These are phyloP conservation scores for Inga oerstediana DNA, from an alignment of 306 rosid species.

Conservation along the genomic window DNA sequence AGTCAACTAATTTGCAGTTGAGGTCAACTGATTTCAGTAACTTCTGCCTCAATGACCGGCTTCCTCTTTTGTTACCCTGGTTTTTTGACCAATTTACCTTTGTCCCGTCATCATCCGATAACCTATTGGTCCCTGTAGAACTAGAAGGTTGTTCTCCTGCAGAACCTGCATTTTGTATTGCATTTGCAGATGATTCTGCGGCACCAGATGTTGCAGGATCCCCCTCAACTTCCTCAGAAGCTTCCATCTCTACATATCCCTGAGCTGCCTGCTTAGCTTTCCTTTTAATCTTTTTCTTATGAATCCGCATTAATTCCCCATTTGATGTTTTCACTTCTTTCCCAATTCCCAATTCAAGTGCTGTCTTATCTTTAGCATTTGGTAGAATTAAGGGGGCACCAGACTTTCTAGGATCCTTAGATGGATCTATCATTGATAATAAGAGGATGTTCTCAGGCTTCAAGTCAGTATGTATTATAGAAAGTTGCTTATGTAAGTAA, in stretches of 20 bases:
- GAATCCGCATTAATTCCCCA: conserved; percentile 78
- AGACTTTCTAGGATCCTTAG: conserved; percentile 82
- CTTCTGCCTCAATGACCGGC: conserved; percentile 70
- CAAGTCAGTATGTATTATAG: conserved; percentile 95
- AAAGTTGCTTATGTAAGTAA: conserved; percentile 90
- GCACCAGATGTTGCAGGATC: conserved; percentile 53
- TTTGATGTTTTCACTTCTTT: conserved; percentile 62
- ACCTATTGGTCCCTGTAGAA: conserved; percentile 49
- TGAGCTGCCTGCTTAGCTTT: conserved; percentile 96
- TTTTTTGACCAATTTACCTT: conserved; percentile 38
- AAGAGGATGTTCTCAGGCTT: conserved; percentile 90
- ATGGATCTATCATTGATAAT: conserved; percentile 72
- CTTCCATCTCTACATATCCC: conserved; percentile 73
- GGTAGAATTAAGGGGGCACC: conserved; percentile 72
- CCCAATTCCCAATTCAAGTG: conserved; percentile 48
- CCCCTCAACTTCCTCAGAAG: conserved; percentile 55
- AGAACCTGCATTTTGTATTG: conserved; percentile 29
- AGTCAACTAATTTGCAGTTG: conserved; percentile 93
- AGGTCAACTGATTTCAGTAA: conserved; percentile 71
- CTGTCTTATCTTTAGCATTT: conserved; percentile 55
- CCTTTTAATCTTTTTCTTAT: conserved; percentile 81
- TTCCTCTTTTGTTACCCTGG: conserved; percentile 64
- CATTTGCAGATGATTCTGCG: conserved; percentile 61
- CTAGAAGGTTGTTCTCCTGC: conserved; percentile 52
- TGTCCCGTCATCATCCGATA: conserved; percentile 59